phyloP scores from a whole-genome alignment of 2,329 filamentous ascomycete species.

The Biscogniauxia mediterranea region DNA sequence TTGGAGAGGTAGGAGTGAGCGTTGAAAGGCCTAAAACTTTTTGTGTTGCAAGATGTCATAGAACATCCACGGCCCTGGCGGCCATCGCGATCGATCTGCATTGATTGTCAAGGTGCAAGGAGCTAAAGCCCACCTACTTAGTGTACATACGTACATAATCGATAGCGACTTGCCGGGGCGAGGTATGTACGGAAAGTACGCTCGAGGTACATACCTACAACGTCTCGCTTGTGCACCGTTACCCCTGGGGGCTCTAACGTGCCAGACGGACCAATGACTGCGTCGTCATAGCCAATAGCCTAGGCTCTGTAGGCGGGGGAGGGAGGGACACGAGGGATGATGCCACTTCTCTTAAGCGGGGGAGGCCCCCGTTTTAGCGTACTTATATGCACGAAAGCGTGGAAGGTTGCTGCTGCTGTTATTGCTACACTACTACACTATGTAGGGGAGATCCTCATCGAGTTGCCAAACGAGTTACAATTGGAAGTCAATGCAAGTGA shows the following conservation, averaged over 20 bases:
- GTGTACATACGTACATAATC: not conserved
- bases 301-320: not conserved
- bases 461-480: not conserved
- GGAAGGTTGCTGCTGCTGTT: not conserved
- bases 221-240: conserved; percentile 3
- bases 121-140: conserved; percentile 6
- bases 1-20: not conserved
- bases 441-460: not conserved
- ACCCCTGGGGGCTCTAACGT: not conserved
- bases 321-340: not conserved
- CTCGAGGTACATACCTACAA: conserved; percentile 12
- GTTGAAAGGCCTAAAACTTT: not conserved
- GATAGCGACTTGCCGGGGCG: conserved; percentile 6
- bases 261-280: not conserved
- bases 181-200: conserved; percentile 15
- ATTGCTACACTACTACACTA: not conserved
- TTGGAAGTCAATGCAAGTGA: not conserved
- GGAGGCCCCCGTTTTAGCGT: not conserved
- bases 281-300: not conserved
- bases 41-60: not conserved
- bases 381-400: not conserved
- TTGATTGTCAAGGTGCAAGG: not conserved
- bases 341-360: not conserved
- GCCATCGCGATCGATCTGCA: not conserved
- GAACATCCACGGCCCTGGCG: not conserved